Conservation (phyloP, 768 basidiomycete genomes). For the Tricholoma flavovirens region DNA sequence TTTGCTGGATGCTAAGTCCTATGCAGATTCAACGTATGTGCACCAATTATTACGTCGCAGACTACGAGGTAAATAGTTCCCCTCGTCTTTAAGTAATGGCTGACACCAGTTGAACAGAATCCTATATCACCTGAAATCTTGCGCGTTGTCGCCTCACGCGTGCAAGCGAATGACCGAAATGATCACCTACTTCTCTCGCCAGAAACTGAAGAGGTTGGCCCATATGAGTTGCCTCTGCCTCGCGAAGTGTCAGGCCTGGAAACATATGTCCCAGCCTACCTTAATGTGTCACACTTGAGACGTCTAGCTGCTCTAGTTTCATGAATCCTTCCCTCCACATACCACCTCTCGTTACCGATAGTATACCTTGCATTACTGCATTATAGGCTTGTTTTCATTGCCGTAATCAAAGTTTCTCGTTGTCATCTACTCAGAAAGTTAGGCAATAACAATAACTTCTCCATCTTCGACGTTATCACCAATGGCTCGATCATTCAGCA, state of each 20-base stretch:
- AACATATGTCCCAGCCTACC: constrained; percentile 91
- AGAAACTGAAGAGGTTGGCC: constrained; percentile 95
- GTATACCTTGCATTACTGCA: constrained; percentile 39
- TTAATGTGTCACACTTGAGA: constrained; percentile 85
- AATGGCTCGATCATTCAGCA: constrained; percentile 47
- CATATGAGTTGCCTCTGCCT: constrained; percentile 89
- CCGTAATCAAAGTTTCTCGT: constrained; percentile 28
- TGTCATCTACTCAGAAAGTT: constrained; percentile 3
- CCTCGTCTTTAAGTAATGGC: neutral
- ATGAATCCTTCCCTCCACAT: constrained; percentile 30
- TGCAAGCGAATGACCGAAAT: constrained; percentile 93
- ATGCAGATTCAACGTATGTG: constrained; percentile 99
- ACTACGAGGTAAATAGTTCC: constrained; percentile 73
- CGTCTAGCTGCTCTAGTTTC: constrained; percentile 84
- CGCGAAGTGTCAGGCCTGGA: constrained; percentile 94
- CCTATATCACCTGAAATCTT: constrained; percentile 97
- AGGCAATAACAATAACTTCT: constrained; percentile 22
- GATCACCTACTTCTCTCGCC: constrained; percentile 95
- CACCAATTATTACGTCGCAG: constrained; percentile 97
- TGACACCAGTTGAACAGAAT: constrained; percentile 44
- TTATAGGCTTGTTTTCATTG: constrained; percentile 34
- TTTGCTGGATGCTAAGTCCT: constrained; percentile 99
- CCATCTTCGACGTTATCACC: constrained; percentile 52
- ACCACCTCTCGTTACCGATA: constrained; percentile 32
- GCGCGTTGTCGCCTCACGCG: constrained; percentile 91